phyloP scores from a whole-genome alignment of 148 eudicot species.

The Cornus suecica region DNA sequence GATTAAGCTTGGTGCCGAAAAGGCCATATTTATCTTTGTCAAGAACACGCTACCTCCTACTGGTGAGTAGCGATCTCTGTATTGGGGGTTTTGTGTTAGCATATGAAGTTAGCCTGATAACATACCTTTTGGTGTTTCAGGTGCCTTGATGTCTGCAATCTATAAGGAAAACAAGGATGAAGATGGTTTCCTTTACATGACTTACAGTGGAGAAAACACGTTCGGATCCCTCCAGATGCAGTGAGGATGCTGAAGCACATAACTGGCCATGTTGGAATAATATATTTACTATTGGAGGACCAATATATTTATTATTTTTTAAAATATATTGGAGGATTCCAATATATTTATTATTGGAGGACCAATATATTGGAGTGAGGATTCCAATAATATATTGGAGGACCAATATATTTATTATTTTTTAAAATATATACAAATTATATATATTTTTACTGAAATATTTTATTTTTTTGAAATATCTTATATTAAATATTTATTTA shows the following conservation, averaged over 20 bases:
- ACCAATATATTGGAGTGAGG: too few relatives aligned
- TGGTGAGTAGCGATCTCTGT: slow-evolving; percentile 23
- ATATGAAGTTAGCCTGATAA: background rate
- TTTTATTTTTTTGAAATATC: too few relatives aligned
- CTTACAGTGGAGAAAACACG: slow-evolving; percentile 57
- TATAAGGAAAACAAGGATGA: slow-evolving; percentile 67
- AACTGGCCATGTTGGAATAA: too few relatives aligned
- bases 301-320: too few relatives aligned
- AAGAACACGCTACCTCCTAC: slow-evolving; percentile 50
- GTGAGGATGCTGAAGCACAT: background rate
- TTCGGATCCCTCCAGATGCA: slow-evolving; percentile 29
- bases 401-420: too few relatives aligned
- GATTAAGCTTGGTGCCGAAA: slow-evolving; percentile 53
- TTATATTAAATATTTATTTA: too few relatives aligned
- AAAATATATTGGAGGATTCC: too few relatives aligned
- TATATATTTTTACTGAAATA: too few relatives aligned
- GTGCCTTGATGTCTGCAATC: slow-evolving; percentile 55
- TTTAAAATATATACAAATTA: too few relatives aligned
- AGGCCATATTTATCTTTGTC: slow-evolving; percentile 59
- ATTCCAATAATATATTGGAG: too few relatives aligned
- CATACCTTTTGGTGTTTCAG: slow-evolving; percentile 25
- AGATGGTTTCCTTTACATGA: slow-evolving; percentile 63
- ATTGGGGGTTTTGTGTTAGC: background rate
- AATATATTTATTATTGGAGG: too few relatives aligned
- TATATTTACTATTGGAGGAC: too few relatives aligned